phyloP scores from a whole-genome alignment of 768 basidiomycete species.

The Scleroderma bovista region DNA sequence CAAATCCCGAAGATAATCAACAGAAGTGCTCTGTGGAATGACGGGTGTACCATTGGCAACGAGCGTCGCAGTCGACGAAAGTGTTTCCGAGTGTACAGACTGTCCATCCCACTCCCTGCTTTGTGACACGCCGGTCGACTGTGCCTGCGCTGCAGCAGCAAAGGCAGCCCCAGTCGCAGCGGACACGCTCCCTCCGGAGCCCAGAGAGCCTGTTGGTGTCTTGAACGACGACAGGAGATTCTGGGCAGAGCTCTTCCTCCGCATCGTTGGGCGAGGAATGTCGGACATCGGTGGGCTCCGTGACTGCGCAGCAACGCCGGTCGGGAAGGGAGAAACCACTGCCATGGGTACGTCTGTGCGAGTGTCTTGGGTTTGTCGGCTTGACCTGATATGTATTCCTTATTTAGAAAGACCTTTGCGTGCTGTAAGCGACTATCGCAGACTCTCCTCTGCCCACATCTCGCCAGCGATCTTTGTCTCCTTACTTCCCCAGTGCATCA shows the following conservation, averaged over 20 bases:
- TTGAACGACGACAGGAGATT: conserved; percentile 77
- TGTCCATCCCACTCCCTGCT: conserved; percentile 70
- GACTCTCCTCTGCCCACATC: no score
- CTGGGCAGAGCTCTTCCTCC: conserved; percentile 82
- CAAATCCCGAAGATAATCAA: conserved; percentile 74
- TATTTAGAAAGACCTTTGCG: no score
- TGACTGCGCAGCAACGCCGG: neutral
- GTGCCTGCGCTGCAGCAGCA: conserved; percentile 27
- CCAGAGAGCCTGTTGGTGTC: conserved; percentile 19
- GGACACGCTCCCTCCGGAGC: conserved; percentile 28
- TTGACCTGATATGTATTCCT: neutral
- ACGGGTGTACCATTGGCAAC: conserved; percentile 29
- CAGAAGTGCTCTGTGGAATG: conserved; percentile 57
- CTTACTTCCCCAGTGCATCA: conserved; percentile 11
- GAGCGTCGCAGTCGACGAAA: conserved; percentile 35
- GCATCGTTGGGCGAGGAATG: conserved; percentile 53
- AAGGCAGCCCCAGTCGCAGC: conserved; percentile 35
- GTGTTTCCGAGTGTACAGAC: conserved; percentile 49
- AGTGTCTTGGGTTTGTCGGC: neutral
- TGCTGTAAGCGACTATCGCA: no score
- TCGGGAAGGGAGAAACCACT: neutral
- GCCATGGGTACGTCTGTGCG: neutral
- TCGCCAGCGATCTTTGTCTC: neutral
- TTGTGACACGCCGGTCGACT: conserved; percentile 34
- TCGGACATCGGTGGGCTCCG: conserved; percentile 27